Conservation (phyloP, 495 filamentous ascomycete species). For the Penicillium atrosanguineum region DNA sequence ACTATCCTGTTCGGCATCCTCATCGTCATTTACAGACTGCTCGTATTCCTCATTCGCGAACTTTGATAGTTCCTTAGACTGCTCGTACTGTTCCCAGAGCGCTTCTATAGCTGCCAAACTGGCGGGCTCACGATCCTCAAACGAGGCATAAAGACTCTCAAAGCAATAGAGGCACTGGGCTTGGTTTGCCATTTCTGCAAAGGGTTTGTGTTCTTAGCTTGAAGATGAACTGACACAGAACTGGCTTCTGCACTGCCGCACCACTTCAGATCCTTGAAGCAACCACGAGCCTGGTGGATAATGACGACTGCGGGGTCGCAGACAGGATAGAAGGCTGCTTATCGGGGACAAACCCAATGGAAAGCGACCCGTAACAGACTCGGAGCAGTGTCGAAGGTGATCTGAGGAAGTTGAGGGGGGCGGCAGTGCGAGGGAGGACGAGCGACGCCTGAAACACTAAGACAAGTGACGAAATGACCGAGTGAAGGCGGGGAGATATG, state of each 20-base stretch:
- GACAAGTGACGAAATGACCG: not conserved
- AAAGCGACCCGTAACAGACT: not conserved
- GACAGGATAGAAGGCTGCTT: constrained; percentile 20
- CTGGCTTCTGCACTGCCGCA: constrained; percentile 3
- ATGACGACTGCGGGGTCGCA: constrained; percentile 5
- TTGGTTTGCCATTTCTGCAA: constrained; percentile 66
- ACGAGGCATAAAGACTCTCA: constrained; percentile 69
- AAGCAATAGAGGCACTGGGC: constrained; percentile 91
- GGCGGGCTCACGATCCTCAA: constrained; percentile 57
- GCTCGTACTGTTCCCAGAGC: constrained; percentile 62
- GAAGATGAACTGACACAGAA: not conserved
- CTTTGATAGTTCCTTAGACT: constrained; percentile 37
- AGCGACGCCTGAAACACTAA: not conserved
- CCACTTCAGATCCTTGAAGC: constrained; percentile 7
- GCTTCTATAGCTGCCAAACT: constrained; percentile 65
- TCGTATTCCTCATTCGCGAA: constrained; percentile 19
- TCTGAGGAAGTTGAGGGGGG: not conserved
- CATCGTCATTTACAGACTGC: constrained; percentile 24
- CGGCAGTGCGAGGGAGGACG: not conserved
- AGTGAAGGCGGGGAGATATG: not conserved
- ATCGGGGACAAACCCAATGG: not conserved
- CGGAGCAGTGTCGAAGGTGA: not conserved
- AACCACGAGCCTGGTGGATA: not conserved
- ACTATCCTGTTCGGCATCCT: constrained; percentile 21
- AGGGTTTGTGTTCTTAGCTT: not conserved